Conservation (phyloP, 2,329 filamentous ascomycete species). For the Fusarium foetens region DNA sequence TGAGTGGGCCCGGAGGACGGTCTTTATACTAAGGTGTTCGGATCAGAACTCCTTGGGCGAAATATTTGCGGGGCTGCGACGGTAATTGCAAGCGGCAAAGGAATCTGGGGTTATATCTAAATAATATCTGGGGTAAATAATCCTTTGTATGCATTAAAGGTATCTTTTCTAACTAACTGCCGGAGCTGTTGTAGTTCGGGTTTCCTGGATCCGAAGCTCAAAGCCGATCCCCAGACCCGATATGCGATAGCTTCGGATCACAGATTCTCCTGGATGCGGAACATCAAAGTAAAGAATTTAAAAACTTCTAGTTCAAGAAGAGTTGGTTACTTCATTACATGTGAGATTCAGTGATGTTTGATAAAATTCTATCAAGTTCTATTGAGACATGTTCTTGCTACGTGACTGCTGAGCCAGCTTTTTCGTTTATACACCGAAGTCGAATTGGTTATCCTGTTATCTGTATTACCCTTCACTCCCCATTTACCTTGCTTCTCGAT, state of each 20-base stretch:
- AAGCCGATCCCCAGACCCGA: not conserved
- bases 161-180: not conserved
- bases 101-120: not conserved
- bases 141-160: accelerated
- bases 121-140: not conserved
- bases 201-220: accelerated
- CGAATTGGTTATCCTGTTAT: not conserved
- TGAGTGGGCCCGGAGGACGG: not conserved
- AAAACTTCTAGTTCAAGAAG: too few relatives aligned
- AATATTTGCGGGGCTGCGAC: not conserved
- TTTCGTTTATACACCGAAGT: too few relatives aligned
- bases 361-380: not conserved
- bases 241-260: too few relatives aligned
- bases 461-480: not conserved
- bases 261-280: not conserved
- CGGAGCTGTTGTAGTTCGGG: not conserved
- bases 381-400: not conserved
- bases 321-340: too few relatives aligned
- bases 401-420: not conserved
- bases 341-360: not conserved
- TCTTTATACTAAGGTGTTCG: not conserved
- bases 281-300: too few relatives aligned
- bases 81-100: not conserved
- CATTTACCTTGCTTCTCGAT: accelerated
- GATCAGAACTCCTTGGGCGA: not conserved